Base-by-base conservation (phyloP, 73 alveolate species). In the Halteria grandinella region DNA sequence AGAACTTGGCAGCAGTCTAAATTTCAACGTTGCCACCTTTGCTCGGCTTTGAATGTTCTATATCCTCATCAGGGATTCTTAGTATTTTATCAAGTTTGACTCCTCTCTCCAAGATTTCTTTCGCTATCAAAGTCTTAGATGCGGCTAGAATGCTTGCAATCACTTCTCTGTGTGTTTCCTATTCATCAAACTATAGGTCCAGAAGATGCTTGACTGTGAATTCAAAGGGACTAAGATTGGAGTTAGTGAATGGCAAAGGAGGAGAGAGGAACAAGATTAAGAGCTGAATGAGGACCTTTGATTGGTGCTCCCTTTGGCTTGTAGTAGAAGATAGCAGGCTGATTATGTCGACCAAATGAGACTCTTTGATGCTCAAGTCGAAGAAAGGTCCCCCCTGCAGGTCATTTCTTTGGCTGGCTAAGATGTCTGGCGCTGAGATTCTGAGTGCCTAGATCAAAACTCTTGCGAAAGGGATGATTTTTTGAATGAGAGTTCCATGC, bases 371-470 rank as follows among this genome's bases (percentile, higher is more conserved):
- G 4, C 25, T 40, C 1, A 62, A 8, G 28, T 36, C 60, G 7
- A 62, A 12, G 34, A n/a, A n/a, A n/a, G 21, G 10, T 39, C 18
- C 8, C 10, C 10, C 25, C 25, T 14, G 4, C n/a, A 18, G 17
- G 6, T 36, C 31, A 17, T 39, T 5, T 62, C 43, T 33, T n/a
- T n/a, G n/a, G n/a, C n/a, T n/a, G n/a, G n/a, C n/a, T n/a, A n/a
- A n/a, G n/a, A 62, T 8, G 25, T 62, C 78, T 8, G 78, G 78
- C 17, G 84, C 64, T 49, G 84, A 63, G 23, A 48, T 29, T 45
- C 88, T 59, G 12, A 63, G 45, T 2, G 74, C 24, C 31, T 59
- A 29, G 29, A 62, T 76, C 39, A 64, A 76, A 1, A 58, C 63
- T 23, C 48, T 18, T 7, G 63, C 48, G 59, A 62, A 76, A 1